These are phyloP conservation scores for Pseudocercospora musae DNA, from an alignment of 2,329 filamentous ascomycete genomes.

Conservation along the genomic window DNA sequence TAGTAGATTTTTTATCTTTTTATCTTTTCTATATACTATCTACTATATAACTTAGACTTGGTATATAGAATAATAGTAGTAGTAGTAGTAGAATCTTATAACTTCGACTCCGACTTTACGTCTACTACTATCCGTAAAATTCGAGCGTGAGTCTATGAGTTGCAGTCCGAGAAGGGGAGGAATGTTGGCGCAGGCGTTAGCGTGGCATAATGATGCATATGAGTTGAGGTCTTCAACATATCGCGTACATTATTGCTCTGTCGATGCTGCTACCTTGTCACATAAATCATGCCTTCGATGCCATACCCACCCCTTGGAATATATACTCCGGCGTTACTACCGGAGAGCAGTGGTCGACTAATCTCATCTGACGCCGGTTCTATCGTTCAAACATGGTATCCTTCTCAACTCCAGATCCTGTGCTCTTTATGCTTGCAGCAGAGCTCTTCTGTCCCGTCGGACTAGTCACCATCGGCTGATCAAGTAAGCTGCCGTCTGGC, in stretches of 20 bases:
- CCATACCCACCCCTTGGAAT: not conserved
- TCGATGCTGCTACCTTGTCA: not conserved
- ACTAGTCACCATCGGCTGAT: constrained; percentile 16
- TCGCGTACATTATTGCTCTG: not conserved
- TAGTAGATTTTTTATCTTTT: too few species aligned
- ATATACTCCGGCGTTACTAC: not conserved
- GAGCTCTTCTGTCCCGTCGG: constrained; percentile 10
- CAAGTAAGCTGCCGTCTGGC: constrained; percentile 17
- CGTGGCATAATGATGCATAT: too few species aligned
- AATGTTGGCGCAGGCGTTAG: too few species aligned
- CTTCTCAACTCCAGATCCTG: constrained; percentile 29
- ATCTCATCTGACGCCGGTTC: not conserved
- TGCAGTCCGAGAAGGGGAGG: too few species aligned
- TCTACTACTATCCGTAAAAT: too few species aligned
- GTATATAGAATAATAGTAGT: too few species aligned
- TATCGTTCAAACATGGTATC: constrained; percentile 40
- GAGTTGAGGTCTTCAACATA: not conserved
- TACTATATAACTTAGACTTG: too few species aligned
- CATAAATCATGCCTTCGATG: not conserved
- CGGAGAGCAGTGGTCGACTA: not conserved
- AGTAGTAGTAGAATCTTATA: too few species aligned
- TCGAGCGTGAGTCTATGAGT: too few species aligned
- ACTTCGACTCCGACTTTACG: too few species aligned
- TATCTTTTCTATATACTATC: too few species aligned
- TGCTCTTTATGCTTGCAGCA: constrained; percentile 22